Evolutionary conservation across 768 basidiomycete species (phyloP), one percentile per base, ranked within the genome.

Genomic region (Macrolepiota fuliginosa): DNA sequence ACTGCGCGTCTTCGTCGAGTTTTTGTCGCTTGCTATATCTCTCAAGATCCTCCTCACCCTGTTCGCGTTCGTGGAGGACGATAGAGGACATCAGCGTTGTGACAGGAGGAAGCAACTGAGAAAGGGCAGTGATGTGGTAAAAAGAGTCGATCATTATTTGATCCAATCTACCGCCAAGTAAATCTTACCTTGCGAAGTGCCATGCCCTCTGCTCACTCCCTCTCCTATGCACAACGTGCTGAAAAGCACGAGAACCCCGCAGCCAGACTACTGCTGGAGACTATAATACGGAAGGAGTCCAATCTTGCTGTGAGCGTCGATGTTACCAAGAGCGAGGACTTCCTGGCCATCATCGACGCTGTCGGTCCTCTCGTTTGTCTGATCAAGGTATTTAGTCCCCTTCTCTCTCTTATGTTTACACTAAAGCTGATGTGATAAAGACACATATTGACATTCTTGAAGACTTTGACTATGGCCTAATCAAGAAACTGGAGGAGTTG

Each of bases 241-340:
- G 68, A 69, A 25, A 79, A 74, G 32, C 84, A 90, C 63, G 63
- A 65, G 3, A 97, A 96, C 71, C 85, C 90, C 4, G 87, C 94
- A 7, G 94, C 95, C 0, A 88, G 81, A 68, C 74, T 83, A 2
- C 83, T 98, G 9, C 83, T 98, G 19, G 82, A 86, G 70, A 87
- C 88, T 3, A 93, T 98, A 74, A 91, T 87, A 64, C 81, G 89
- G 62, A 99, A 99, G 73, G 81, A 87, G 69, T 83, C 92, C 9
- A 99, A 99, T 72, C 87, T 99, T 15, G 94, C 94, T 42, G 92
- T 99, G 62, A 95, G 93, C 67, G 94, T 98, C 27, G 97, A 99
- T 78, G 94, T 98, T 42, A 91, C 92, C 4, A 87, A 81, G 54
- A 81, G 86, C 57, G 80, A 77, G 15, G 89, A 94, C 67, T 89